A percentile compares a stretch with the other conserved stretches of the same genome.
Conservation (phyloP, 2,329 filamentous ascomycete species). For the Setomelanomma holmii region DNA sequence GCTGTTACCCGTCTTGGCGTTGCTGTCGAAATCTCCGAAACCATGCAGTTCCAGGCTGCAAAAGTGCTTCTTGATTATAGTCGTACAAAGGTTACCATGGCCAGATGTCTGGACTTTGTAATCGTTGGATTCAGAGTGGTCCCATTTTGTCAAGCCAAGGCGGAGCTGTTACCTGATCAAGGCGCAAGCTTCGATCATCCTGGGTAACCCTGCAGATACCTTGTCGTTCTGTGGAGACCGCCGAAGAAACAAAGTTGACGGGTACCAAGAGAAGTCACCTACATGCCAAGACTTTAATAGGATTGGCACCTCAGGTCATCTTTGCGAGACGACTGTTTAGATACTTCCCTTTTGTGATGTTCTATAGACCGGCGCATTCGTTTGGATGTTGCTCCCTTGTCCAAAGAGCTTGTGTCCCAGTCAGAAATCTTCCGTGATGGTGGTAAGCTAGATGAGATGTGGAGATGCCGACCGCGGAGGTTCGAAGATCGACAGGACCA, state of each 20-base stretch:
- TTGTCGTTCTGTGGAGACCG: neutral
- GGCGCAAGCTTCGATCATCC: too few species aligned
- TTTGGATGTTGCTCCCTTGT: too few species aligned
- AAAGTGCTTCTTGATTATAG: too few species aligned
- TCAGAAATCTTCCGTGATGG: neutral
- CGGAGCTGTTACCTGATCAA: neutral
- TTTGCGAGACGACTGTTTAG: too few species aligned
- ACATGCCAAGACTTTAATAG: neutral
- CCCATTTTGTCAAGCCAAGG: neutral
- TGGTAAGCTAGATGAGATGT: neutral
- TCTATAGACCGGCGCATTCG: too few species aligned
- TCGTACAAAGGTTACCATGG: too few species aligned
- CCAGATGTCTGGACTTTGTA: neutral
- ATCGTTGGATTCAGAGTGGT: neutral
- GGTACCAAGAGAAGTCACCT: neutral
- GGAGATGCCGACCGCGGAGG: constrained; percentile 1
- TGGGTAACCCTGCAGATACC: neutral
- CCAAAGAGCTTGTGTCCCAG: too few species aligned
- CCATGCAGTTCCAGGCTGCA: neutral
- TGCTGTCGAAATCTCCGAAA: constrained; percentile 5
- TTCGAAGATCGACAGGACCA: constrained; percentile 12
- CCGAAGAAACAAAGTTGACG: neutral
- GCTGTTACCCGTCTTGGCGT: constrained; percentile 25
- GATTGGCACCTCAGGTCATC: too few species aligned
- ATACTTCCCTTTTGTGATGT: too few species aligned